Conservation (phyloP, 1,284 basidiomycete genomes). For the Gyrodon tennesseensis region DNA sequence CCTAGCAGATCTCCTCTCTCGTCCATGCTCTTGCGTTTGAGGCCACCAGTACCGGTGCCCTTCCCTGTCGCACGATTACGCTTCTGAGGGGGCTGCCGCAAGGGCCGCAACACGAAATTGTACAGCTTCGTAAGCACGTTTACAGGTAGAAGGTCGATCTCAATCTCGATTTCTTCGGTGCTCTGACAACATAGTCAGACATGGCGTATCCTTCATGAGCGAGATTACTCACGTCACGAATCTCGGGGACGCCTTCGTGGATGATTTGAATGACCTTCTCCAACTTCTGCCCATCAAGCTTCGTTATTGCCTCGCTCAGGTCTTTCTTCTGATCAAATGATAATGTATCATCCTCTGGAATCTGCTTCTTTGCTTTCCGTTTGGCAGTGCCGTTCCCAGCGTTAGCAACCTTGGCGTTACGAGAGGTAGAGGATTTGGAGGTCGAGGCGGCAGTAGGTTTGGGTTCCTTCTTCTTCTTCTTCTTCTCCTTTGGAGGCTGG, state of each 20-base stretch:
- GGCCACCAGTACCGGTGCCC: constrained; percentile 79
- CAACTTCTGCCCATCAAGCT: constrained; percentile 73
- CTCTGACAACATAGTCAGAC: constrained; percentile 54
- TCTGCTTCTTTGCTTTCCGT: constrained; percentile 58
- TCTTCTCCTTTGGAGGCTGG: constrained; percentile 56
- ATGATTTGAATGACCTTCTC: constrained; percentile 91
- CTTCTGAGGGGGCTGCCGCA: constrained; percentile 60
- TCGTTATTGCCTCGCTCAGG: constrained; percentile 86
- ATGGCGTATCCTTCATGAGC: constrained; percentile 11
- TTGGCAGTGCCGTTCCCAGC: constrained; percentile 47
- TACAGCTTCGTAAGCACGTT: constrained; percentile 87
- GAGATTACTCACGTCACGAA: constrained; percentile 73
- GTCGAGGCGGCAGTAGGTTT: constrained; percentile 60
- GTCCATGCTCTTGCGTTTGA: constrained; percentile 90
- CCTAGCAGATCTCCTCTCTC: too few relatives aligned
- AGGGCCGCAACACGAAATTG: constrained; percentile 85
- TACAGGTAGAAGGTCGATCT: constrained; percentile 87
- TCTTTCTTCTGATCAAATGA: constrained; percentile 97
- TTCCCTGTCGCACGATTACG: constrained; percentile 66
- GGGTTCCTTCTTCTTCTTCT: constrained; percentile 64
- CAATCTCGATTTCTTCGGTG: constrained; percentile 95
- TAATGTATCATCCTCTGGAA: constrained; percentile 67
- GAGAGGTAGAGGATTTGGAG: constrained; percentile 56
- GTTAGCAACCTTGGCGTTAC: constrained; percentile 48
- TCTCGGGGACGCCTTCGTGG: constrained; percentile 83